Conservation (phyloP, 2,329 filamentous ascomycete species). For the Ceratocystis papillata region DNA sequence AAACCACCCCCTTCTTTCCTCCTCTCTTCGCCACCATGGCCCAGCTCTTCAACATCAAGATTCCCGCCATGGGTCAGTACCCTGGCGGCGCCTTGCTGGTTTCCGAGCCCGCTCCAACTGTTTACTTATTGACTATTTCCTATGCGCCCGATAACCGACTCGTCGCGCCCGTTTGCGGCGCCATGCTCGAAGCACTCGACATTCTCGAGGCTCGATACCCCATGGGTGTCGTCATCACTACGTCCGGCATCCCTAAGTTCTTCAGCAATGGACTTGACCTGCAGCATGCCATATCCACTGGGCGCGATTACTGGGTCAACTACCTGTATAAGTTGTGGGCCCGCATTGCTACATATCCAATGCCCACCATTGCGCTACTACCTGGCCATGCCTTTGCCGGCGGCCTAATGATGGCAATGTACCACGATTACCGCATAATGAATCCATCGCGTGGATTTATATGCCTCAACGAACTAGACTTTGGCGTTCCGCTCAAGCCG, state of each 20-base stretch:
- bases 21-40: constrained; percentile 17
- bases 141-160: constrained; percentile 68
- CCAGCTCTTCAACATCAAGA: constrained; percentile 49
- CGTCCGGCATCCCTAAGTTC: constrained; percentile 64
- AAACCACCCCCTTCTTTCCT: not conserved
- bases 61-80: constrained; percentile 37
- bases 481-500: constrained; percentile 63
- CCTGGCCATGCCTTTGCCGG: constrained; percentile 75
- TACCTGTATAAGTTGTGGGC: constrained; percentile 21
- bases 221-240: constrained; percentile 67
- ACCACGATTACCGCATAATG: constrained; percentile 74
- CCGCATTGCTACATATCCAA: constrained; percentile 45
- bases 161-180: constrained; percentile 54
- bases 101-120: constrained; percentile 46
- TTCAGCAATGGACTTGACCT: constrained; percentile 78
- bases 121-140: constrained; percentile 64
- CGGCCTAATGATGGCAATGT: constrained; percentile 70
- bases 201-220: constrained; percentile 54
- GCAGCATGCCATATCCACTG: constrained; percentile 48
- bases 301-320: constrained; percentile 50
- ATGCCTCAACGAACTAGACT: constrained; percentile 72
- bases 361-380: constrained; percentile 70
- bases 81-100: constrained; percentile 50
- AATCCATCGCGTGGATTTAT: constrained; percentile 59
- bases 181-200: constrained; percentile 61